Percentiles rank a stretch among this genome's conserved stretches.
Evolutionary conservation across 495 filamentous ascomycete species (phyloP).

Genomic region (Elasticomyces elasticus): DNA sequence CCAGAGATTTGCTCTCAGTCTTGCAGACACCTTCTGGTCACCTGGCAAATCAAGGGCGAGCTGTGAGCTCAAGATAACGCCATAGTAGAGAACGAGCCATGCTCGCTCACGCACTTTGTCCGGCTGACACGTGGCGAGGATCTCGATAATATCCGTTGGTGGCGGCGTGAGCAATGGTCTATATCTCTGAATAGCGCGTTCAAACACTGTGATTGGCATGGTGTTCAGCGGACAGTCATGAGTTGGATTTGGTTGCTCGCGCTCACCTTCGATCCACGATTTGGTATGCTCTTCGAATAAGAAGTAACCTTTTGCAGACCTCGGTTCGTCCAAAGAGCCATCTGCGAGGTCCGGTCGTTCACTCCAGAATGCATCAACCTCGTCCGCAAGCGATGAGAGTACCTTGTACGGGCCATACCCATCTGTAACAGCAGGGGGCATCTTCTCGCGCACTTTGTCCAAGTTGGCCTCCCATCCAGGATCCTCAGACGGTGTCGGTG

Average conservation of each 20-base stretch:
- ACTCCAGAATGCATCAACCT: conserved; percentile 2
- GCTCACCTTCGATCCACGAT: background rate
- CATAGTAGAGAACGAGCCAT: conserved; percentile 13
- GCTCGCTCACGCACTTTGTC: conserved; percentile 5
- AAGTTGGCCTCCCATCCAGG: background rate
- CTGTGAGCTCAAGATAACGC: background rate
- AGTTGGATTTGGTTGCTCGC: background rate
- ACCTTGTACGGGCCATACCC: background rate
- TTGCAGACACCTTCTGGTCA: background rate
- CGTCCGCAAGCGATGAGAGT: conserved; percentile 5
- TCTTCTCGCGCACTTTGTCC: background rate
- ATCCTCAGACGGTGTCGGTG: background rate
- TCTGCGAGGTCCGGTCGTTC: background rate
- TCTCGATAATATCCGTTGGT: background rate
- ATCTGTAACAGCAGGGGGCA: background rate
- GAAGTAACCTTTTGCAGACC: background rate
- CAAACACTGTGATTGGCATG: background rate
- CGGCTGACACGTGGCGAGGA: background rate
- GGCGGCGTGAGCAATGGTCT: background rate
- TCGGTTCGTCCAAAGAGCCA: background rate
- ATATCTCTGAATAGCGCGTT: background rate
- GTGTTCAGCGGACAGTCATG: background rate
- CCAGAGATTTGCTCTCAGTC: conserved; percentile 9
- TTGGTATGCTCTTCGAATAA: background rate
- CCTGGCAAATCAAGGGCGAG: background rate